A percentile compares a stretch with the other conserved stretches of the same genome.
phyloP scores from a whole-genome alignment of 2,329 filamentous ascomycete species.

The Penicillium italicum region DNA sequence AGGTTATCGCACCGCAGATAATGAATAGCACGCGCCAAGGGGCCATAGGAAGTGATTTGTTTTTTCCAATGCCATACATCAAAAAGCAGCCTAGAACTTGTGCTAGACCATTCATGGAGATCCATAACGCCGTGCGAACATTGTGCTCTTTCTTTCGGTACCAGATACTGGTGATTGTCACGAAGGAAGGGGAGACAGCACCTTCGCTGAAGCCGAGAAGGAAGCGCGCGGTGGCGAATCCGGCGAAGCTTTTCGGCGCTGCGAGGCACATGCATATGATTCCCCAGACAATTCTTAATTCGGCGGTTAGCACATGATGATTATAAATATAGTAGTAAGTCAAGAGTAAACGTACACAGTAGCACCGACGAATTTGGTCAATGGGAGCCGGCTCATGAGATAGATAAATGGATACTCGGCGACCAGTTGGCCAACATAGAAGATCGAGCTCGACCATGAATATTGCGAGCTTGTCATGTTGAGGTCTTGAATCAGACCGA shows the following conservation, averaged over 20 bases:
- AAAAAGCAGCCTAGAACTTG: constrained; percentile 47
- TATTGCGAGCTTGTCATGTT: constrained; percentile 46
- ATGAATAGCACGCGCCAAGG: constrained; percentile 51
- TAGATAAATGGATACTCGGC: constrained; percentile 52
- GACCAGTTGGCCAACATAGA: constrained; percentile 43
- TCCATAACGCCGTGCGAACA: constrained; percentile 32
- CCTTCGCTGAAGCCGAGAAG: constrained; percentile 47
- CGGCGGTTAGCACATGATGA: neutral
- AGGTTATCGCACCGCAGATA: constrained; percentile 50
- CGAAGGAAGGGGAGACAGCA: constrained; percentile 46
- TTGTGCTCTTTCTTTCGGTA: constrained; percentile 38
- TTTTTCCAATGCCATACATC: constrained; percentile 53
- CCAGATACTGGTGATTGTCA: constrained; percentile 47
- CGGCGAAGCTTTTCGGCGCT: constrained; percentile 40
- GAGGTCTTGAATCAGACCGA: constrained; percentile 47
- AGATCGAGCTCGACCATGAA: constrained; percentile 45
- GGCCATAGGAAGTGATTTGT: constrained; percentile 39
- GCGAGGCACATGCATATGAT: constrained; percentile 46
- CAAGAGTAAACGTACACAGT: constrained; percentile 39
- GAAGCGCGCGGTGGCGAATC: constrained; percentile 42
- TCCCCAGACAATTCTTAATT: constrained; percentile 43
- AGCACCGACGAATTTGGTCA: constrained; percentile 51
- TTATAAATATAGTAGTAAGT: neutral
- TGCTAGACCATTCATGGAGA: constrained; percentile 47
- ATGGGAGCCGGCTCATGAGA: constrained; percentile 48